phyloP scores from a whole-genome alignment of 2,329 filamentous ascomycete species.

The Fusarium nodosum region DNA sequence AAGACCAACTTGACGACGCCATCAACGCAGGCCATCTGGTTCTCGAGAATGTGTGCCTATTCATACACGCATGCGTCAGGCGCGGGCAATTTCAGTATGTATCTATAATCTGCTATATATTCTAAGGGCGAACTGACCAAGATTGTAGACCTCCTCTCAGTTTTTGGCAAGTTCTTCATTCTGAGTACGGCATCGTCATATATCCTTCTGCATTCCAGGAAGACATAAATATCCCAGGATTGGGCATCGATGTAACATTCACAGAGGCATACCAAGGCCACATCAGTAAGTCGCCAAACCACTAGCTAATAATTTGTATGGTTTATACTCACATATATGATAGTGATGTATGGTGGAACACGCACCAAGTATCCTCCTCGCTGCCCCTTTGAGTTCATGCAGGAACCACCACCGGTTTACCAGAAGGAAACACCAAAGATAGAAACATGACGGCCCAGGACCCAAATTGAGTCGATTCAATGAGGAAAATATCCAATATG shows the following conservation, averaged over 20 bases:
- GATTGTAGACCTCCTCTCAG: slow-evolving; percentile 52
- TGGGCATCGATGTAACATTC: slow-evolving; percentile 55
- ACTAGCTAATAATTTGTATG: background rate
- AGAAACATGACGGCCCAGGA: slow-evolving; percentile 6
- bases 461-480: background rate
- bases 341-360: slow-evolving; percentile 56
- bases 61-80: slow-evolving; percentile 57
- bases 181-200: slow-evolving; percentile 58
- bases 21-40: slow-evolving; percentile 53
- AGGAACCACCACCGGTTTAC: slow-evolving; percentile 56
- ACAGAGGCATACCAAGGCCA: slow-evolving; percentile 56
- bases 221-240: slow-evolving; percentile 51
- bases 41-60: slow-evolving; percentile 58
- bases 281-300: slow-evolving; percentile 50
- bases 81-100: slow-evolving; percentile 55
- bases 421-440: slow-evolving; percentile 42
- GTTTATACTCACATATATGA: slow-evolving; percentile 2
- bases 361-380: slow-evolving; percentile 51
- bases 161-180: slow-evolving; percentile 57
- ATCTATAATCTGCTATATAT: background rate
- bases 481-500: background rate
- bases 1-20: slow-evolving; percentile 53
- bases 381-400: slow-evolving; percentile 57
- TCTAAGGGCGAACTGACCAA: slow-evolving; percentile 4
- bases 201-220: slow-evolving; percentile 58